Evolutionary conservation across 2,329 filamentous ascomycete species (phyloP).

Genomic region (Myriosclerotinia curreyana): DNA sequence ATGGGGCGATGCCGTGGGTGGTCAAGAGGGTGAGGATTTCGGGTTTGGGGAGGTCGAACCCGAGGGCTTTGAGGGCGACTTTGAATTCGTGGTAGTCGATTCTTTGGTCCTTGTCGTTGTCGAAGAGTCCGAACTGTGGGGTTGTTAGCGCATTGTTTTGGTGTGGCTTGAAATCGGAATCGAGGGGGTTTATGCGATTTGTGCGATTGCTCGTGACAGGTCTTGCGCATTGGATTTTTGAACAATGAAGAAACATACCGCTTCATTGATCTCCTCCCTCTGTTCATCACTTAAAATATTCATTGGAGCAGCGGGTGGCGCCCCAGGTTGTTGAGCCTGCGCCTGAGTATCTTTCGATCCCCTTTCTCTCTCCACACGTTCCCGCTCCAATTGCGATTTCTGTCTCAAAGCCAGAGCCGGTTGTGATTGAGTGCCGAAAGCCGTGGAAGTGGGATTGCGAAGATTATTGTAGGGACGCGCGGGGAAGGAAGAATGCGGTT

Average conservation of each 20-base stretch:
- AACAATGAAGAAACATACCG: constrained; percentile 56
- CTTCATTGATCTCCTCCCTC: constrained; percentile 88
- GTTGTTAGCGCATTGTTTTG: constrained; percentile 10
- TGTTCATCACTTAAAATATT: constrained; percentile 76
- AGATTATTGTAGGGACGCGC: constrained; percentile 39
- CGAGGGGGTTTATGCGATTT: not conserved
- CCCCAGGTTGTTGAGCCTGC: constrained; percentile 22
- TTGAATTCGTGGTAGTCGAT: constrained; percentile 99
- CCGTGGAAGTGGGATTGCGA: constrained; percentile 38
- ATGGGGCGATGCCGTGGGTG: constrained; percentile 63
- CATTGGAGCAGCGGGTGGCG: constrained; percentile 28
- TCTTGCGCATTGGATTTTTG: not conserved
- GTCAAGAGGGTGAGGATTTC: constrained; percentile 81
- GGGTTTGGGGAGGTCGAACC: constrained; percentile 84
- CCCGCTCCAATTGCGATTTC: constrained; percentile 43
- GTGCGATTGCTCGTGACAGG: not conserved
- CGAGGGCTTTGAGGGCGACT: constrained; percentile 91
- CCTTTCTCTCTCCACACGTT: constrained; percentile 40
- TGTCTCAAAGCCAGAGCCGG: constrained; percentile 33
- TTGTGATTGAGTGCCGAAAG: constrained; percentile 41
- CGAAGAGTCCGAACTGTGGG: constrained; percentile 83
- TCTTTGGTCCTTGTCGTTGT: constrained; percentile 89
- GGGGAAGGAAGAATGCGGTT: constrained; percentile 52
- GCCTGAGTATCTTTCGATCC: constrained; percentile 27
- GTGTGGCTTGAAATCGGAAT: constrained; percentile 9